Evolutionary conservation across 1,284 basidiomycete genomes (phyloP).

Genomic region (Porogramme epimiltina): DNA sequence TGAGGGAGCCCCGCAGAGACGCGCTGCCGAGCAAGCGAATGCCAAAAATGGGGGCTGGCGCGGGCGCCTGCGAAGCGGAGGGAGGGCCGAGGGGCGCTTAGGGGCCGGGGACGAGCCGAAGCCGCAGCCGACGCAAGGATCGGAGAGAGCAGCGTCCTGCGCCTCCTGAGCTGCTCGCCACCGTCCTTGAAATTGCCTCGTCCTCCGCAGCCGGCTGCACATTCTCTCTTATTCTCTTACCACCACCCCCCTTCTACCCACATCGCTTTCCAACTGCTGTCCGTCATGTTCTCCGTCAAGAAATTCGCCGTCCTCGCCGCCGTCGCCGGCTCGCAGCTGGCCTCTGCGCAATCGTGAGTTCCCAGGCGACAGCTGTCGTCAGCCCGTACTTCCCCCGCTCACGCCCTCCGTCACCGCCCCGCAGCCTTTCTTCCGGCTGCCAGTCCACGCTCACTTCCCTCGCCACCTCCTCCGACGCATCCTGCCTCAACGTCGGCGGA

Average conservation of each 20-base stretch:
- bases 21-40: too few species aligned
- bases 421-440: constrained; percentile 42
- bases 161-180: too few species aligned
- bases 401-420: not conserved
- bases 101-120: too few species aligned
- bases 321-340: constrained; percentile 41
- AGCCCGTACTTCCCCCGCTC: not conserved
- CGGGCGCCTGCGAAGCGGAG: too few species aligned
- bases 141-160: too few species aligned
- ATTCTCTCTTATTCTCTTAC: constrained; percentile 7
- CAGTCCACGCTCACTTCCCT: constrained; percentile 36
- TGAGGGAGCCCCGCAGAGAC: too few species aligned
- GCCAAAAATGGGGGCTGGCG: too few species aligned
- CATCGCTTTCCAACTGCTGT: not conserved
- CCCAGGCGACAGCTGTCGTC: not conserved
- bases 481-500: constrained; percentile 54
- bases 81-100: too few species aligned
- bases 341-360: constrained; percentile 47
- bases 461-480: constrained; percentile 44
- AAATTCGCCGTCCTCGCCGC: constrained; percentile 31
- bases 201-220: constrained; percentile 23
- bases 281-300: constrained; percentile 22
- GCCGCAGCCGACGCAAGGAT: too few species aligned
- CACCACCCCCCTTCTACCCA: constrained; percentile 8
- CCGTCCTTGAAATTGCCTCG: not conserved